These are phyloP conservation scores for Pneumocystis wakefieldiae DNA, from an alignment of 1,139 yeast genomes.

Conservation along the genomic window DNA sequence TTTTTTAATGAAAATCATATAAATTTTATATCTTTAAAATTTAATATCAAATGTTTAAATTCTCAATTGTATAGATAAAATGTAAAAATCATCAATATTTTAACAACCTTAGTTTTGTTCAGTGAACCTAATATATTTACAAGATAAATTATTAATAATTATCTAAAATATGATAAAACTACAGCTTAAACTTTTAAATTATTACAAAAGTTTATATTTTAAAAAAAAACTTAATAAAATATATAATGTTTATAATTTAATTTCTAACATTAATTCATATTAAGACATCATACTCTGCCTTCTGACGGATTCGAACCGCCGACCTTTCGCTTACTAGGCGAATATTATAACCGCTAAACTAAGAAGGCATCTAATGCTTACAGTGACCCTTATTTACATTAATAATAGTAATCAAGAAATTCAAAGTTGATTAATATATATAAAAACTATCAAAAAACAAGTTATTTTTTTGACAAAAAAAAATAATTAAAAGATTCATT, in stretches of 20 bases:
- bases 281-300: no score
- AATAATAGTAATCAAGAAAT: background rate
- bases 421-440: no score
- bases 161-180: background rate
- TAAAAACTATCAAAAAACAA: no score
- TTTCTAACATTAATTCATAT: no score
- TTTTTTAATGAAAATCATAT: background rate
- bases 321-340: conserved; percentile 1
- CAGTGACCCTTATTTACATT: background rate
- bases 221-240: no score
- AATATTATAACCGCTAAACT: conserved; percentile 1
- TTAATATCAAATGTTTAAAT: background rate
- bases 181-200: no score
- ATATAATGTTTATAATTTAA: no score
- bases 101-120: background rate
- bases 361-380: background rate
- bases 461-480: no score
- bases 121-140: background rate
- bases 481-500: no score
- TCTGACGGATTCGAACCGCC: background rate
- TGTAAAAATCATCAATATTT: background rate
- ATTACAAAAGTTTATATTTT: no score
- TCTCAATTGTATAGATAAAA: background rate
- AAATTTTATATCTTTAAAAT: background rate
- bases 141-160: background rate